Evolutionary conservation across 1,284 basidiomycete species (phyloP).

Genomic region (Pseudozyma sp.): DNA sequence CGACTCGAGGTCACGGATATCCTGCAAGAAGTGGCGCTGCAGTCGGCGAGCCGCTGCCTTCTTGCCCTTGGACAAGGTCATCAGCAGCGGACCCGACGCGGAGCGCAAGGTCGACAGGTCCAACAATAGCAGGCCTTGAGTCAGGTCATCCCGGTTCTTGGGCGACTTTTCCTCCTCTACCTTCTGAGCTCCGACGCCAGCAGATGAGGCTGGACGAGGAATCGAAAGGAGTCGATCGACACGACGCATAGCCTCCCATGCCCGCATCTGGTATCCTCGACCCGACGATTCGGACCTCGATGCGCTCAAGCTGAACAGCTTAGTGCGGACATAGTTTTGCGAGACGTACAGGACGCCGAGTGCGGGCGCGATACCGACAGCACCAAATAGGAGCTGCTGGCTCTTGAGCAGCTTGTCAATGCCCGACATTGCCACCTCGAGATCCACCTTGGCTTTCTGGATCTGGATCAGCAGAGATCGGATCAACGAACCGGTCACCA

Average conservation of each 20-base stretch:
- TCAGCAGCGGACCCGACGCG: constrained; percentile 67
- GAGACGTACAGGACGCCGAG: constrained; percentile 80
- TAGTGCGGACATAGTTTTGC: constrained; percentile 72
- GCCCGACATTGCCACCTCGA: constrained; percentile 84
- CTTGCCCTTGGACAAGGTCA: constrained; percentile 32
- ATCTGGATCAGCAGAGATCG: constrained; percentile 90
- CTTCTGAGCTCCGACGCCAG: neutral
- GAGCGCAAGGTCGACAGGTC: constrained; percentile 77
- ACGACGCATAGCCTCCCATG: constrained; percentile 70
- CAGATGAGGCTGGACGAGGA: constrained; percentile 14
- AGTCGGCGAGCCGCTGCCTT: constrained; percentile 70
- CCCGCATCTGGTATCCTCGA: constrained; percentile 66
- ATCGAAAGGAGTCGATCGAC: constrained; percentile 67
- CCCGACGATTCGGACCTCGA: constrained; percentile 70
- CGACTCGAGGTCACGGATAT: constrained; percentile 85
- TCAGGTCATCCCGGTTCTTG: constrained; percentile 58
- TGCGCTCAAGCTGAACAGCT: constrained; percentile 72
- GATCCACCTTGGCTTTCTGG: constrained; percentile 96
- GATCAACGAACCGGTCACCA: constrained; percentile 82
- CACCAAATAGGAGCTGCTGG: constrained; percentile 95
- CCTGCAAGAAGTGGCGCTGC: constrained; percentile 83
- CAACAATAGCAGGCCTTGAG: constrained; percentile 79
- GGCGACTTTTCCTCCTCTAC: neutral
- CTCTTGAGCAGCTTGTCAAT: constrained; percentile 93
- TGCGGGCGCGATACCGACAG: constrained; percentile 93